Evolutionary conservation across 768 basidiomycete species (phyloP).

Genomic region (Leccinum barrowsii): DNA sequence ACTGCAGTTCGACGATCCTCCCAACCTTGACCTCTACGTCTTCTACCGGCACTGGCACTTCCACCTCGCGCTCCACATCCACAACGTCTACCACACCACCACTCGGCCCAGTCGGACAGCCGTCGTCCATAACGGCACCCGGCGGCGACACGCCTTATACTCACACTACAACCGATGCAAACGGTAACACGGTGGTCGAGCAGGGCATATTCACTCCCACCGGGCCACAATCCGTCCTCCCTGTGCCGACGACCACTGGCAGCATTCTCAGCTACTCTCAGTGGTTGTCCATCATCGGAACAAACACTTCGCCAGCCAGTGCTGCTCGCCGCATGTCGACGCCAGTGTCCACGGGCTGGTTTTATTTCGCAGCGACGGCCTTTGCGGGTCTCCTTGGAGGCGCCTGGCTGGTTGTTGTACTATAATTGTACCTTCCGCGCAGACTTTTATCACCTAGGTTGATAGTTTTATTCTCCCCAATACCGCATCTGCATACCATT

Average conservation of each 20-base stretch:
- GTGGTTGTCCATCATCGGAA: conserved; percentile 30
- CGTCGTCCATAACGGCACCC: conserved; percentile 35
- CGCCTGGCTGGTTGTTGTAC: conserved; percentile 29
- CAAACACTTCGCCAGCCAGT: conserved; percentile 25
- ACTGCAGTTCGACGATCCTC: conserved; percentile 12
- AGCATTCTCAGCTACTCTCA: conserved; percentile 28
- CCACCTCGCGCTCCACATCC: conserved; percentile 15
- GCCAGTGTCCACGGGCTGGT: conserved; percentile 24
- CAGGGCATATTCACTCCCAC: conserved; percentile 33
- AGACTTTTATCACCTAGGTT: not conserved
- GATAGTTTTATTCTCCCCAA: not conserved
- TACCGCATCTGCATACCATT: conserved; percentile 21
- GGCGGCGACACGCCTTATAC: conserved; percentile 48
- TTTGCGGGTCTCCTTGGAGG: conserved; percentile 27
- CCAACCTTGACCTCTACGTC: conserved; percentile 7
- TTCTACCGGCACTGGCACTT: conserved; percentile 20
- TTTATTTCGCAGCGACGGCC: conserved; percentile 23
- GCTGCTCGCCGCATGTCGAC: conserved; percentile 22
- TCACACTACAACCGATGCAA: conserved; percentile 45
- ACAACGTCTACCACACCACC: conserved; percentile 17
- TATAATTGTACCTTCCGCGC: not conserved
- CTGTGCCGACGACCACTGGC: conserved; percentile 25
- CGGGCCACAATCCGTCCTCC: conserved; percentile 27
- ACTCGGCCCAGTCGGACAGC: conserved; percentile 49
- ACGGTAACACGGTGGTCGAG: conserved; percentile 21